Evolutionary conservation across 2,329 filamentous ascomycete species (phyloP), one percentile per base, ranked within the genome.

Genomic region (Trichoderma citrinoviride): DNA sequence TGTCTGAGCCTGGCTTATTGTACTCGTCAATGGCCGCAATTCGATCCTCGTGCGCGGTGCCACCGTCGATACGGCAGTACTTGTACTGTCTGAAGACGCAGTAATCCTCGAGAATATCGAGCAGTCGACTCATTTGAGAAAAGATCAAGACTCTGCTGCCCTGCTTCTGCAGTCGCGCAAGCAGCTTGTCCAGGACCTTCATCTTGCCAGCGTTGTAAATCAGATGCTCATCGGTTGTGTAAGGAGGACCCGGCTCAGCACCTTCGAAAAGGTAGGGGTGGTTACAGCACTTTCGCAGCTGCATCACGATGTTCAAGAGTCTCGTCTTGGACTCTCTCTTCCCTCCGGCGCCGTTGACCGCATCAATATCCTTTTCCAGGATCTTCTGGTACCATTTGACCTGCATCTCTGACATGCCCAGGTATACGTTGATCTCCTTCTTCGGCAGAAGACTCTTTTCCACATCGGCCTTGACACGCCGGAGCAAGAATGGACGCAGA

Each of bases 381-480:
- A 99, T 99, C 81, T 97, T 98, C 77, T 97, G 91, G 75, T 99
- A 99, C 94, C 95, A 99, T 75, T 95, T 96, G 70, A 97, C 87
- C 77, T 99, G 95, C 95, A 99, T 99, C 65, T 97, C 93, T 0
- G 95, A 93, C 94, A 99, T 97, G 70, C 94, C 95, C 70, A 99
- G 90, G 74, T 98, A 99, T 29, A 99, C 79, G 70, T 99, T 99
- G 73, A 98, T 82, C 77, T 99, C 95, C 77, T 98, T 97, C 83
- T 99, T 99, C 2, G 95, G 95, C 60, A 98, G 79, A 67, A 99
- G 81, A 74, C 94, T 98, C 85, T 99, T 99, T 77, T 99, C 95
- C 5, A 99, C 95, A 76, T 99, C 95, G 68, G 88, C 91, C 84
- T 99, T 99, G 72, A 99, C 95, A 77, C 95, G 91, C 67, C 95